Base-by-base conservation (phyloP, 768 basidiomycete species). In the Sarcomyxa edulis region DNA sequence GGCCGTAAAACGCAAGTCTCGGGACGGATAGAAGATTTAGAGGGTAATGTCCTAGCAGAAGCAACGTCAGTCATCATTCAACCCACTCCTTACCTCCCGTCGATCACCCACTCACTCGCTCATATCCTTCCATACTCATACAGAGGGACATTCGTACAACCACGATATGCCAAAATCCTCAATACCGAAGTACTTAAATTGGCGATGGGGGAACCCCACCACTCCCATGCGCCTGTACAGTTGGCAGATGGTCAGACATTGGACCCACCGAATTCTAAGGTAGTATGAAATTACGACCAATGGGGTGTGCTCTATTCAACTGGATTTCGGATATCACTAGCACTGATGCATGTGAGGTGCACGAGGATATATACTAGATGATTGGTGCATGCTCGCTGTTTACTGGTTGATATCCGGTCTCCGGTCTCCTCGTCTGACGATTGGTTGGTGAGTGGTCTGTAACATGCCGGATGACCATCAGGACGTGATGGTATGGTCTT, bases 131-230 rank as follows among this genome's bases (percentile, higher is more conserved):
- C 27, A 10, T 12, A 37, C 46, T 35, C 26, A 34, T 19, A 9
- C 52, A 90, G 88, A 0, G 87, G 77, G 0, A 68, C 83, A 25
- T 96, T 95, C 51, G 78, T 97, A 10, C 91, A 97, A 51, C 94
- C 94, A 1, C 80, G 78, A 42, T 92, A 94, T 50, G 86, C 93
- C 2, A 78, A 81, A 40, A 66, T 92, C 35, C 67, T 96, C 19
- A 77, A 79, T 47, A 71, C 72, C 25, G 63, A 61, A 2, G 68
- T 72, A 3, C 58, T 91, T 1, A 71, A 69, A 39, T 74, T 82
- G 45, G 71, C 76, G 1, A 71, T 92, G 61, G 89, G 90, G 6
- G 71, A 74, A 37, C 74, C 76, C 26, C 58, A 61, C 6, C 48
- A 60, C 16, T 50, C 54, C 2, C 53, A 61, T 32, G 52, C 60